Base-by-base conservation (phyloP, 2,329 filamentous ascomycete genomes). In the Pestalotiopsis sp. region DNA sequence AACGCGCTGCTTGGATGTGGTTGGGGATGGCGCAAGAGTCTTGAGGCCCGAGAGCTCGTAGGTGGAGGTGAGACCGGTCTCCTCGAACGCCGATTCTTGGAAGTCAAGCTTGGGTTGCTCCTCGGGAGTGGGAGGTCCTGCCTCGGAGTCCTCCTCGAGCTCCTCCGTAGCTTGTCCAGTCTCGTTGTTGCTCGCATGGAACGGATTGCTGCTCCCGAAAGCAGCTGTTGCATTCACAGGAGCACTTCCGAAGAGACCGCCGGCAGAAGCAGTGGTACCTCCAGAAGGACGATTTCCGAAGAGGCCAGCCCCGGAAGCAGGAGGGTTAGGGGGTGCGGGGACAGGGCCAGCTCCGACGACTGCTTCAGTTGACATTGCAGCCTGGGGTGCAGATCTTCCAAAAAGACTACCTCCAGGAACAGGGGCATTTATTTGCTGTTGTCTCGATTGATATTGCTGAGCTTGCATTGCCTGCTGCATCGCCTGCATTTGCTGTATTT, bases 21-120 rank as follows among this genome's bases (percentile, higher is more conserved):
- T 84, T 38, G 82, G 80, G 17, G 83, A 84, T 1, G 89, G 87
- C 0, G 80, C 75, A 4, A 91, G 81, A 0, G 88, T 89, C 77
- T 89, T 90, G 39, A 82, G 74, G 0, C 86, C 86, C 0, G 88
- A 87, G 0, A 91, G 81, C 68, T 90, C 88, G 75, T 91, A 91
- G 2, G 85, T 89, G 0, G 86, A 85, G 0, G 88, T 90, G 66
- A 91, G 79, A 4, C 89, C 89, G 0, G 84, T 85, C 72, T 91
- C 88, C 69, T 89, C 87, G 70, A 89, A 84, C 4, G 82, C 77
- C 0, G 87, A 87, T 69, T 90, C 86, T 71, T 86, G 80, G 73
- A 86, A 86, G 14, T 77, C 79, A 6, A 85, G 76, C 57, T 77
- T 76, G 1, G 77, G 77, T 14, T 73, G 65, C 3, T 72, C 63